Evolutionary conservation across 768 basidiomycete genomes (phyloP).

Genomic region (Tulasnella sp.): DNA sequence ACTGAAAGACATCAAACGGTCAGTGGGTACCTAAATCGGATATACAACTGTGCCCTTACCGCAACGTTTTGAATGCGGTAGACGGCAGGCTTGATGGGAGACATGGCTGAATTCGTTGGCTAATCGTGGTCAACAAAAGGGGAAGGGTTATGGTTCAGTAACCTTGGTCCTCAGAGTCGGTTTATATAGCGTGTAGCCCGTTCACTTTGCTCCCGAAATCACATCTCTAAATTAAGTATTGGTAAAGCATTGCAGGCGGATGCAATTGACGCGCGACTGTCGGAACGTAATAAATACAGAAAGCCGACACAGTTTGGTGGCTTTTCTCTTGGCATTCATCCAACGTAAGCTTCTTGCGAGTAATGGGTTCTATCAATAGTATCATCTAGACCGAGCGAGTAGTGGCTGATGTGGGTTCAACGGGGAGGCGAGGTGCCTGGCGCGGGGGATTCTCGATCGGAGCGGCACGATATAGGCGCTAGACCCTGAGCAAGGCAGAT

Average conservation of each 20-base stretch:
- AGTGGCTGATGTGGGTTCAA: too few species aligned
- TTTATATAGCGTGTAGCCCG: neutral
- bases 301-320: neutral
- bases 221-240: neutral
- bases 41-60: neutral
- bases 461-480: neutral
- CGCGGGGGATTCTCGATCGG: neutral
- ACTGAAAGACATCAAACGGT: neutral
- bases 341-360: neutral
- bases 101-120: neutral
- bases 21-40: neutral
- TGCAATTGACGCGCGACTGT: neutral
- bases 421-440: neutral
- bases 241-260: neutral
- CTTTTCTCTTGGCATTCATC: neutral
- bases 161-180: neutral
- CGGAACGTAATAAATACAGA: neutral
- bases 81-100: neutral
- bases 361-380: neutral
- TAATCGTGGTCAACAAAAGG: neutral
- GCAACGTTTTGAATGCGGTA: constrained; percentile 7
- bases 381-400: neutral
- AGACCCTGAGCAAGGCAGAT: neutral
- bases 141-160: neutral
- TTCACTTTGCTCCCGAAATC: neutral